Base-by-base conservation (phyloP, 306 rosid species). In the Gastrolobium villosum region DNA sequence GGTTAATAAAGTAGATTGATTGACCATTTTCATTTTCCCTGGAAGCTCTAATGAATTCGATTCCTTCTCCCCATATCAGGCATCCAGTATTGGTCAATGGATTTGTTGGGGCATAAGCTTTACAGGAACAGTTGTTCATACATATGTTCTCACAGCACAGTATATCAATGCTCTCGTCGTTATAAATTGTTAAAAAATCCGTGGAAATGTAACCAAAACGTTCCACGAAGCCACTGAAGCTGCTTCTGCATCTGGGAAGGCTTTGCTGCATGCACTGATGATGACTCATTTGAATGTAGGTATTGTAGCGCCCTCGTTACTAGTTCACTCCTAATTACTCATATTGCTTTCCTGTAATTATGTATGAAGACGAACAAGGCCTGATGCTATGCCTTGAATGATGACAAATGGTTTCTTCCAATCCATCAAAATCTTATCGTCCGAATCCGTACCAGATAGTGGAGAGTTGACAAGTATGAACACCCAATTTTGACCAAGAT, bases 31-130 rank as follows among this genome's bases (percentile, higher is more conserved):
- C 73, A 10, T 46, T 7, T 52, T 14, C 40, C 6, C 72, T 55
- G 4, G 45, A 44, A 53, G 8, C 74, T 52, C 0, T 4, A 1
- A 1, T n/a, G 15, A 76, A 52, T 4, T 45, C 39, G 39, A 35
- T 30, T 26, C 81, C 81, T 65, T 37, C n/a, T 41, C 41, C 3
- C 81, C 81, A 76, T 76, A 76, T 28, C 45, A 52, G 66, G 56
- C 81, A 76, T 7, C 74, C 81, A 7, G 65, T 76, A 13, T 40
- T 40, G 36, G 52, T 53, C 10, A 4, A 20, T 1, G 13, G 11
- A 53, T 76, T 40, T 10, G 13, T 0, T 1, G 32, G 32, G 0
- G 74, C 81, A 76, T 76, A 76, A 11, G 81, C 81, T 0, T 35
- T 45, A 65, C 81, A 76, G 1, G 74, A 50, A 52, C 81, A 76